Base-by-base conservation (phyloP, 2,329 filamentous ascomycete genomes). In the Proliferodiscus dingleyae region DNA sequence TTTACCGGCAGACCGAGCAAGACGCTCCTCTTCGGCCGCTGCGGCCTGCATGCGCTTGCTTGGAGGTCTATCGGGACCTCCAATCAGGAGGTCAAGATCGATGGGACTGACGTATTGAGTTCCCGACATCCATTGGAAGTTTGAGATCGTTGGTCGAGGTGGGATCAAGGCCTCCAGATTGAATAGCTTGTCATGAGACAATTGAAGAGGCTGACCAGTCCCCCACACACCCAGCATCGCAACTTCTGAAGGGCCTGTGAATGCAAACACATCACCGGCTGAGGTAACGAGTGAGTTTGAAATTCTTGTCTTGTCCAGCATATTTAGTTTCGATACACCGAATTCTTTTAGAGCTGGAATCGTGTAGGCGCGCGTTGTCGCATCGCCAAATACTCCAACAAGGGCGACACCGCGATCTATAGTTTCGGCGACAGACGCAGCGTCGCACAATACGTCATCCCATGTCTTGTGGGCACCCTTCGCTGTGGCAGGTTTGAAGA, bases 401-500 rank as follows among this genome's bases (percentile, higher is more conserved):
- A 98, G 71, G 5, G 87, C 89, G 60, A 84, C 82, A 1, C 89
- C 89, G 36, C 84, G 79, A 19, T 84, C 74, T 58, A 89, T 82
- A 24, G 85, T 82, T 43, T 87, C 81, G 0, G 86, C 83, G 1
- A 97, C 80, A 2, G 77, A 73, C 2, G 93, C 91, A 1, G 87
- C 77, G 58, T 95, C 85, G 62, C 91, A 97, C 32, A 95, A 71
- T 48, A 75, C 39, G 55, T 87, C 82, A 58, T 95, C 89, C 68
- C 93, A 97, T 1, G 83, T 81, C 58, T 93, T 95, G 45, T 89
- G 87, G 0, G 91, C 90, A n/a, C 91, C 93, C 67, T 95, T 97
- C 16, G 83, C 75, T 1, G 79, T 80, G 2, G 89, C 83, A 0
- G 93, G 91, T 54, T 83, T 87, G 72, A 96, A 95, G 39, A 98